Evolutionary conservation across 1,139 yeast species (phyloP).

Genomic region (Geotrichum cucujoidarum): DNA sequence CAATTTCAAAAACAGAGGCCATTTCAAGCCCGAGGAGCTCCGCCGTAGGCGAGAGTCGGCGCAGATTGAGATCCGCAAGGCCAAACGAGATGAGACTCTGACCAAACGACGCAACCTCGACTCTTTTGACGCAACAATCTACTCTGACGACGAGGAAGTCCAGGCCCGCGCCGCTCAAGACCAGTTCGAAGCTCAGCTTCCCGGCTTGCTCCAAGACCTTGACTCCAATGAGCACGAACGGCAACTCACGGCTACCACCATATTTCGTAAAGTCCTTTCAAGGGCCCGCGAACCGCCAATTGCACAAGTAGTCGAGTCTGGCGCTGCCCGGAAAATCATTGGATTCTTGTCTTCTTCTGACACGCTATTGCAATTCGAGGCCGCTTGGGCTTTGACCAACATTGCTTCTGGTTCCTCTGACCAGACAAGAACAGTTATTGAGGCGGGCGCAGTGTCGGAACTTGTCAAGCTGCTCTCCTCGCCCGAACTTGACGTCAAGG

Average conservation of each 20-base stretch:
- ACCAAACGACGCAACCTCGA: slow-evolving; percentile 83
- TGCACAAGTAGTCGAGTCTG: slow-evolving; percentile 84
- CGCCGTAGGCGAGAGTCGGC: slow-evolving; percentile 98
- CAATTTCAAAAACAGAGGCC: slow-evolving; percentile 88
- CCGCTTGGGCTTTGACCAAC: slow-evolving; percentile 98
- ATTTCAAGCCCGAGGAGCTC: slow-evolving; percentile 91
- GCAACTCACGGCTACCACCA: slow-evolving; percentile 84
- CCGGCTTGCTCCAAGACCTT: slow-evolving; percentile 30
- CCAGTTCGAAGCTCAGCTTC: background rate
- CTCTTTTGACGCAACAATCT: slow-evolving; percentile 43
- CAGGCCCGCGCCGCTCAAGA: slow-evolving; percentile 13
- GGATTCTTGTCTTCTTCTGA: slow-evolving; percentile 73
- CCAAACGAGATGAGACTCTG: slow-evolving; percentile 89
- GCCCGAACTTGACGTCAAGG: slow-evolving; percentile 84
- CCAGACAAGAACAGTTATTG: slow-evolving; percentile 86
- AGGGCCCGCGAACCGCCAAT: slow-evolving; percentile 96
- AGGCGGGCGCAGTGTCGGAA: slow-evolving; percentile 90
- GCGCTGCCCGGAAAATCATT: slow-evolving; percentile 88
- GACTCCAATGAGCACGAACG: slow-evolving; percentile 71
- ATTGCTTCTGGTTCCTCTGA: slow-evolving; percentile 91
- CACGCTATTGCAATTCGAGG: slow-evolving; percentile 89
- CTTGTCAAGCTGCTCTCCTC: slow-evolving; percentile 79
- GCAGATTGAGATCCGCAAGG: slow-evolving; percentile 93
- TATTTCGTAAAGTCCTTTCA: slow-evolving; percentile 87
- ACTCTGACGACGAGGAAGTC: slow-evolving; percentile 44